Conservation (phyloP, 2,329 filamentous ascomycete species). For the Immersiporthe knoxdaviesiana region DNA sequence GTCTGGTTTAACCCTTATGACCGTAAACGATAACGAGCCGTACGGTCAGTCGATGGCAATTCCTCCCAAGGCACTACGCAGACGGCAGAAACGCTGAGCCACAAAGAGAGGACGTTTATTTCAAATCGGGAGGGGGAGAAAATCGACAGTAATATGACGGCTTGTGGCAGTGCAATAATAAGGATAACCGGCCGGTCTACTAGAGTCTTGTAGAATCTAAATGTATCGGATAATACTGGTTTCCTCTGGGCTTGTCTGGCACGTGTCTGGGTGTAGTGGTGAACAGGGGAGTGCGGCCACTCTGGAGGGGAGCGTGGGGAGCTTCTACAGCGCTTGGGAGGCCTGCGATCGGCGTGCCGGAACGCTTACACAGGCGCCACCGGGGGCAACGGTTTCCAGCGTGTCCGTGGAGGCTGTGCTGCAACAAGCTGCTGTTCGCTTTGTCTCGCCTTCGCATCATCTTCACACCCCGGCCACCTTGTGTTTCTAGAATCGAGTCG, state of each 20-base stretch:
- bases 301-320: no score
- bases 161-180: conserved; percentile 12
- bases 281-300: no score
- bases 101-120: neutral
- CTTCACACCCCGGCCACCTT: neutral
- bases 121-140: neutral
- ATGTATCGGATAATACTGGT: no score
- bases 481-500: conserved; percentile 19
- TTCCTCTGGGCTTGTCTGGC: no score
- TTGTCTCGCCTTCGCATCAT: conserved; percentile 19
- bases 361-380: neutral
- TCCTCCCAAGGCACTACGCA: neutral
- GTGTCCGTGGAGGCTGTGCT: conserved; percentile 20
- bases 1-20: no score
- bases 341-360: conserved; percentile 11
- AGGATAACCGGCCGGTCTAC: no score
- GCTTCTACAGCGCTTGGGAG: neutral
- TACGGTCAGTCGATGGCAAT: neutral
- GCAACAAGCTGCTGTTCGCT: conserved; percentile 9
- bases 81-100: neutral
- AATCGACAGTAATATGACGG: neutral
- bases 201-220: neutral
- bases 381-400: neutral
- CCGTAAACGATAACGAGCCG: conserved; percentile 3
- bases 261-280: no score